Evolutionary conservation across 495 filamentous ascomycete genomes (phyloP).

Genomic region (Jackrogersella minutella): DNA sequence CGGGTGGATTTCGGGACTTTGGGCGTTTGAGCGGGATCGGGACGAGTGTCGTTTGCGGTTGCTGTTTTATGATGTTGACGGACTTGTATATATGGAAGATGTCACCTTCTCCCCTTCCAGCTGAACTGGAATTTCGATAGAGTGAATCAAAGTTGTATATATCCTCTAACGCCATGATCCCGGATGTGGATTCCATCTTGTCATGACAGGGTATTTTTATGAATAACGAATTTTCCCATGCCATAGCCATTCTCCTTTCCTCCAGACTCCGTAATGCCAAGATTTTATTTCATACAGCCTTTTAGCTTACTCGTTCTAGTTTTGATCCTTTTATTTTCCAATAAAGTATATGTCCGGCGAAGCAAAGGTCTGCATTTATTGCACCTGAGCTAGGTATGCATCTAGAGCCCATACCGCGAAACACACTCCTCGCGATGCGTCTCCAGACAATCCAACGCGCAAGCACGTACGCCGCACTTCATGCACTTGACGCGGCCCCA

Average conservation of each 20-base stretch:
- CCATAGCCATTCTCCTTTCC: not conserved
- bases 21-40: conserved; percentile 5
- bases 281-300: not conserved
- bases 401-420: conserved; percentile 75
- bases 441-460: conserved; percentile 82
- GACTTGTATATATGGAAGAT: conserved; percentile 18
- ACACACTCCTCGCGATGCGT: conserved; percentile 77
- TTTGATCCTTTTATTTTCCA: not conserved
- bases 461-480: conserved; percentile 82
- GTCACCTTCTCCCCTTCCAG: not conserved
- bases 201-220: conserved; percentile 38
- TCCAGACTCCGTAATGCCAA: not conserved
- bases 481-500: conserved; percentile 88
- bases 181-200: conserved; percentile 2
- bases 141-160: conserved; percentile 19
- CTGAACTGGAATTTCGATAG: conserved; percentile 10
- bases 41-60: not conserved
- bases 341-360: not conserved
- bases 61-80: not conserved
- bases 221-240: conserved; percentile 1
- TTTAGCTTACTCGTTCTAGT: too few relatives aligned
- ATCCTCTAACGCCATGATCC: not conserved
- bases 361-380: too few relatives aligned
- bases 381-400: too few relatives aligned
- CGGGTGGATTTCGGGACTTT: not conserved